phyloP scores from a whole-genome alignment of 176 grass and related monocot genomes.

The Metroxylon sagu region DNA sequence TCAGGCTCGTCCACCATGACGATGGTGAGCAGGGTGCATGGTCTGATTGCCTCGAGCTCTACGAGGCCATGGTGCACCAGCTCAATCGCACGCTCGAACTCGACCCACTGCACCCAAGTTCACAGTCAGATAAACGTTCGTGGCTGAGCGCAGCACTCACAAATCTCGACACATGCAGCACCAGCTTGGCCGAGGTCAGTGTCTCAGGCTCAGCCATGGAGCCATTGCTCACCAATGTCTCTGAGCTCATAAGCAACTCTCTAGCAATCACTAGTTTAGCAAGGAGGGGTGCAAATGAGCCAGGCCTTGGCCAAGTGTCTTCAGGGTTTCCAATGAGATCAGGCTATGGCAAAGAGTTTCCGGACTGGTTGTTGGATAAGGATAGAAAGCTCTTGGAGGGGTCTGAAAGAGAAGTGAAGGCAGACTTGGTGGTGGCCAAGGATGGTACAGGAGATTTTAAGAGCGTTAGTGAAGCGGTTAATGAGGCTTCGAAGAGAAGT shows the following conservation, averaged over 20 bases:
- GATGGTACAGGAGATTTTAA: background rate
- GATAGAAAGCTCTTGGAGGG: background rate
- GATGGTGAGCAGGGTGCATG: background rate
- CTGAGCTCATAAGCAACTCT: background rate
- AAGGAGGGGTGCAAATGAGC: background rate
- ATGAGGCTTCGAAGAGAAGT: background rate
- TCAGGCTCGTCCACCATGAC: no score
- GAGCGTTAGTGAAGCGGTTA: background rate
- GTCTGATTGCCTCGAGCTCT: background rate
- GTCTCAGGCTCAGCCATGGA: background rate
- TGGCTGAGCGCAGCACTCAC: background rate
- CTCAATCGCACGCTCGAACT: background rate
- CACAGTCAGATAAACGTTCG: background rate
- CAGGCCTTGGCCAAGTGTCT: no score
- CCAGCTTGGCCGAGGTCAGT: background rate
- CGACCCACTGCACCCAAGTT: background rate
- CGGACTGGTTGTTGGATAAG: background rate
- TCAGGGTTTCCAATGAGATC: no score
- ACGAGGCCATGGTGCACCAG: background rate
- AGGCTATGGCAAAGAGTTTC: background rate
- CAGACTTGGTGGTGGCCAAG: background rate
- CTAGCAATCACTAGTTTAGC: background rate
- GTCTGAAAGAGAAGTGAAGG: background rate
- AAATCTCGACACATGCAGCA: background rate
- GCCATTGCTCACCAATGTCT: background rate